Evolutionary conservation across 179 eudicot species (phyloP).

Genomic region (Spergularia azorica): DNA sequence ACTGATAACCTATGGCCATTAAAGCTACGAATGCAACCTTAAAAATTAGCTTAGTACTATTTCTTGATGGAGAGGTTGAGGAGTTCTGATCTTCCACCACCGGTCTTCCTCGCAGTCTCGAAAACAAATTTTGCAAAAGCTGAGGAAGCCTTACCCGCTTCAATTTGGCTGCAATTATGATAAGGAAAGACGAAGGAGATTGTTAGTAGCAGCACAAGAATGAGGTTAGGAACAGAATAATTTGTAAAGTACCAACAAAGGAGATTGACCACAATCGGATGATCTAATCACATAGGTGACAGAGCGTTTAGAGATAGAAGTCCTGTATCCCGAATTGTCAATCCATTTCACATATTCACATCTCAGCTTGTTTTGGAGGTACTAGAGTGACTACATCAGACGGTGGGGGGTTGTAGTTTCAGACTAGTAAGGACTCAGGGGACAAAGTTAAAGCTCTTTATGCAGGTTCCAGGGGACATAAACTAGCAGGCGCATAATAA

Average conservation of each 20-base stretch:
- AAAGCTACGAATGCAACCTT: constrained; percentile 68
- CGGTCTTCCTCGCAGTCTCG: constrained; percentile 70
- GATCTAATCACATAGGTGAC: no score
- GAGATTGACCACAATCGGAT: no score
- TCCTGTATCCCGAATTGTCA: background rate
- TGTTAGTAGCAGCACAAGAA: constrained; percentile 6
- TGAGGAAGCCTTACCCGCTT: constrained; percentile 32
- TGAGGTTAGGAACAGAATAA: background rate
- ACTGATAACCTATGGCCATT: constrained; percentile 73
- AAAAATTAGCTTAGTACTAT: constrained; percentile 52
- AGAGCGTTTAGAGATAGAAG: background rate
- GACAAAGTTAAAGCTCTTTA: background rate
- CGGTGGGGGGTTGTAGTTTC: no score
- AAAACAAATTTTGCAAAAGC: constrained; percentile 49
- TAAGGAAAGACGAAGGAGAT: constrained; percentile 1
- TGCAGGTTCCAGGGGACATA: background rate
- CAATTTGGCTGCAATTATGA: constrained; percentile 53
- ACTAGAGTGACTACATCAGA: no score
- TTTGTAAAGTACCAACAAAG: background rate
- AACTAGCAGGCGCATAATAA: background rate
- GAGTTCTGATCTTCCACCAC: constrained; percentile 41
- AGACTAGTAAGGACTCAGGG: no score
- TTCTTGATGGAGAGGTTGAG: constrained; percentile 36
- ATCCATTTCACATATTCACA: background rate
- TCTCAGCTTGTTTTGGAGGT: background rate